Evolutionary conservation across 169 alveolate species (phyloP).

Genomic region (Plasmodium sp.): DNA sequence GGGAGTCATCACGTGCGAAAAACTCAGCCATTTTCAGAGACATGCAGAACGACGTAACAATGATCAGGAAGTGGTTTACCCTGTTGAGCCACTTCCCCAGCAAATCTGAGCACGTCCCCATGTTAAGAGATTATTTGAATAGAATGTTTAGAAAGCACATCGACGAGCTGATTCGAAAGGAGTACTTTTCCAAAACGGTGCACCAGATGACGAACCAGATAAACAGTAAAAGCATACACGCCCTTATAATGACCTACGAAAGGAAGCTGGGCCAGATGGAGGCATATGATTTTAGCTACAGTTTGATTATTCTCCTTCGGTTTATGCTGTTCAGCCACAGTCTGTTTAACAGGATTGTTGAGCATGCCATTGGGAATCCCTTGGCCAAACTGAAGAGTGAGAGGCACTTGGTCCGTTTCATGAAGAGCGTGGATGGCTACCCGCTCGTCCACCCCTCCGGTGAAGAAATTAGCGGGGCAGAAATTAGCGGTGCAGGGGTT

Average conservation of each 20-base stretch:
- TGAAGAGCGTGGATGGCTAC: constrained; percentile 47
- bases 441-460: constrained; percentile 2
- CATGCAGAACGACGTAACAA: constrained; percentile 4
- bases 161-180: constrained; percentile 7
- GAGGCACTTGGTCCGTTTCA: constrained; percentile 29
- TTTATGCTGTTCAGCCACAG: constrained; percentile 24
- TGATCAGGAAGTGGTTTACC: constrained; percentile 38
- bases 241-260: constrained; percentile 39
- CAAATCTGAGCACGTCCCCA: constrained; percentile 17
- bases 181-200: constrained; percentile 41
- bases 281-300: constrained; percentile 52
- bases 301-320: constrained; percentile 26
- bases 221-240: constrained; percentile 62
- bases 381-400: constrained; percentile 13
- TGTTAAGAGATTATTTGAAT: constrained; percentile 63
- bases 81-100: neutral
- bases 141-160: constrained; percentile 48
- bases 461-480: no score
- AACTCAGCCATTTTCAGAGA: neutral
- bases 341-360: constrained; percentile 34
- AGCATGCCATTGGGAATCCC: constrained; percentile 25
- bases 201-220: constrained; percentile 51
- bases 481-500: no score
- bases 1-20: neutral
- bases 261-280: constrained; percentile 14